phyloP scores from a whole-genome alignment of 768 basidiomycete genomes.

The Mycena belliarum region DNA sequence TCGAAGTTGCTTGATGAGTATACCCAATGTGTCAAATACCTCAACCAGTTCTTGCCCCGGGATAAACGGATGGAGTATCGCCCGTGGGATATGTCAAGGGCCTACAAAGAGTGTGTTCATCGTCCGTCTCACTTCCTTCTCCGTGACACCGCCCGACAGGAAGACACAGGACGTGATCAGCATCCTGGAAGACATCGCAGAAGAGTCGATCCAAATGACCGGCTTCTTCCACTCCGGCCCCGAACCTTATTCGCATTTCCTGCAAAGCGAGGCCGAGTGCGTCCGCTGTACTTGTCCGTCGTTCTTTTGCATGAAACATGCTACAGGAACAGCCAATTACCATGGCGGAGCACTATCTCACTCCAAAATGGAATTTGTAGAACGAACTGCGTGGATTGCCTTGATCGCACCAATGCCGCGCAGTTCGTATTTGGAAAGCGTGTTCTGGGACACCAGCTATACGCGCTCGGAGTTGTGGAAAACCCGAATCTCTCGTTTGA shows the following conservation, averaged over 20 bases:
- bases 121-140: background rate
- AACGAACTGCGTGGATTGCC: constrained; percentile 95
- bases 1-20: constrained; percentile 90
- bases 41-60: constrained; percentile 92
- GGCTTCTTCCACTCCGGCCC: constrained; percentile 95
- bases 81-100: constrained; percentile 95
- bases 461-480: constrained; percentile 88
- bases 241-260: constrained; percentile 75
- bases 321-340: constrained; percentile 31
- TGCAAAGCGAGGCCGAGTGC: constrained; percentile 48
- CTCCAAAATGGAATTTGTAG: constrained; percentile 92
- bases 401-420: constrained; percentile 94
- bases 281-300: constrained; percentile 21
- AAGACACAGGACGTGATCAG: constrained; percentile 96
- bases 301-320: background rate
- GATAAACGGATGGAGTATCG: constrained; percentile 88
- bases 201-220: constrained; percentile 88
- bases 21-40: constrained; percentile 85
- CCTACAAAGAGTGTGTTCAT: constrained; percentile 83
- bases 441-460: constrained; percentile 91
- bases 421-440: constrained; percentile 97
- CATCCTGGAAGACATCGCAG: constrained; percentile 91
- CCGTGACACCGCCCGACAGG: constrained; percentile 39
- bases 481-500: constrained; percentile 87
- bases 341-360: constrained; percentile 68